Base-by-base conservation (phyloP, 1,284 basidiomycete species). In the Leccinum subrobustum region DNA sequence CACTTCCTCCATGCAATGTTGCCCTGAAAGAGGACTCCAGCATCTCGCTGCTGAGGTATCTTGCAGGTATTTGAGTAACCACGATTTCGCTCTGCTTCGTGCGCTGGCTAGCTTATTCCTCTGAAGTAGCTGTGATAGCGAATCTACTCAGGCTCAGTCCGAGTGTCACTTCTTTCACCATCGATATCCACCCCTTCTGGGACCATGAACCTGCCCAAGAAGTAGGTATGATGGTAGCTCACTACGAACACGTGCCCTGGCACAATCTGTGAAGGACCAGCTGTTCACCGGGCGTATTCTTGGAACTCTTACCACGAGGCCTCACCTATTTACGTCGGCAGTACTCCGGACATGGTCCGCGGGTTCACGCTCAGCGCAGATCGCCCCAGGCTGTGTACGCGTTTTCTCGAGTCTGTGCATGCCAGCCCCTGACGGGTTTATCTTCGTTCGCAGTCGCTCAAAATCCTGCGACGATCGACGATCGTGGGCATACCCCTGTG, bases 91-190 rank as follows among this genome's bases (percentile, higher is more conserved):
- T 67, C 31, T 64, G 29, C 27, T 39, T 66, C 31, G 16, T 48
- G n/a, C 47, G 39, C 20, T 64, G 50, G 65, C 8, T 33, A 8
- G 29, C 48, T 9, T 18, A 52, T 44, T 55, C 59, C 37, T n/a
- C 51, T 0, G 65, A 65, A 39, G 27, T 54, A 3, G 44, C 58
- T 14, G 37, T 59, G 1, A 12, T 69, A 6, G 54, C 47, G 8
- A 55, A 65, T 23, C n/a, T 69, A 25, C 65, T 51, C 2, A 25
- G 16, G 16, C 58, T 65, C 11, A 65, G 63, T 52, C 62, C 67
- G 1, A 67, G 63, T 20, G 54, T 67, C 47, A 65, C 63, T 6
- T 68, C 65, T 4, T 58, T 66, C 39, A 48, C 42, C 16, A 1
- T 67, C 20, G 6, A 18, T 18, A 39, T 55, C 35, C 8, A 14